phyloP scores from a whole-genome alignment of 2,329 filamentous ascomycete genomes.

The Colletotrichum spaethianum region DNA sequence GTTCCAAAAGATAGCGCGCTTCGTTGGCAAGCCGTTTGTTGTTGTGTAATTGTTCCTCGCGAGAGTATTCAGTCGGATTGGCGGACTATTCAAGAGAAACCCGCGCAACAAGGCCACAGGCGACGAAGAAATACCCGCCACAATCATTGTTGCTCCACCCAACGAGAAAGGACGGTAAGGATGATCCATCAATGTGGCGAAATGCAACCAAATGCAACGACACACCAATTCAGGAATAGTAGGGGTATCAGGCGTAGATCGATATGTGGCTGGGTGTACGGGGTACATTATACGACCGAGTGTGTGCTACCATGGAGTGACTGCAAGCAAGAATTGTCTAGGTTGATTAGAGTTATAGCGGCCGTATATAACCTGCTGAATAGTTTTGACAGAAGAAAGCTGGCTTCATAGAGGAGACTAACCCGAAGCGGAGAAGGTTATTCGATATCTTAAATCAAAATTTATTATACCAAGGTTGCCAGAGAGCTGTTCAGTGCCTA shows the following conservation, averaged over 20 bases:
- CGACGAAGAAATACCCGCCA: slow-evolving; percentile 16
- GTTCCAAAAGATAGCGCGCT: slow-evolving; percentile 11
- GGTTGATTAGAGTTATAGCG: too few species aligned
- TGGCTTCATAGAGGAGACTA: too few species aligned
- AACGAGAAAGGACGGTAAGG: slow-evolving; percentile 1
- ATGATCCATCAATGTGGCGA: too few species aligned
- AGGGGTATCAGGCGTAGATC: not conserved
- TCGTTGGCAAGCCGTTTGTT: slow-evolving; percentile 31
- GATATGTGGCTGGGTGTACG: not conserved
- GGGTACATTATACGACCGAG: too few species aligned
- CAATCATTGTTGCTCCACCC: slow-evolving; percentile 17
- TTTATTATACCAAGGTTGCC: too few species aligned
- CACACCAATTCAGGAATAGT: too few species aligned
- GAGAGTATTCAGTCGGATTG: slow-evolving; percentile 20
- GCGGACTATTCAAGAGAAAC: slow-evolving; percentile 24
- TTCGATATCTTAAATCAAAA: too few species aligned
- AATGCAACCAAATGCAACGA: not conserved
- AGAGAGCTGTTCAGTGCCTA: too few species aligned
- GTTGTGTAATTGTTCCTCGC: slow-evolving; percentile 4
- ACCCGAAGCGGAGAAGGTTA: too few species aligned
- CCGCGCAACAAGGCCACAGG: not conserved
- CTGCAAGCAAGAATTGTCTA: not conserved
- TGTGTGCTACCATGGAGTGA: not conserved
- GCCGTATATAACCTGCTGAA: too few species aligned
- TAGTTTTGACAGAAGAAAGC: too few species aligned